Conservation (phyloP, 2,329 filamentous ascomycete genomes). For the Colletotrichum caudatum region DNA sequence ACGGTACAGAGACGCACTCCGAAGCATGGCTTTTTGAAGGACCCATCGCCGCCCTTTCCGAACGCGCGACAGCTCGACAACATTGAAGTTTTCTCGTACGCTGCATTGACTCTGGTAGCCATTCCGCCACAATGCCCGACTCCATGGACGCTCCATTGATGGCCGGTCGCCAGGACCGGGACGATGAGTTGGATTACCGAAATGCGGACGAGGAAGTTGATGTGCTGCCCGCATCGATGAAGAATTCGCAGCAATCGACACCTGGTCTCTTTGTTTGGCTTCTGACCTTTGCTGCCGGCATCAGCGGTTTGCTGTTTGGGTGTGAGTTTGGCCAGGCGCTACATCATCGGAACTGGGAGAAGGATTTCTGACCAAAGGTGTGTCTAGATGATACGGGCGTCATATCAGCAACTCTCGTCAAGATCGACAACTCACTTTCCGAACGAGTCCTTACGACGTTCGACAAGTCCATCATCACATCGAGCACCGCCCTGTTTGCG, state of each 20-base stretch:
- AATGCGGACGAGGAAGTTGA: slow-evolving; percentile 47
- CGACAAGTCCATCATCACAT: slow-evolving; percentile 78
- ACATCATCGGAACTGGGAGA: neutral
- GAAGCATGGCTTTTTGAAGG: slow-evolving; percentile 38
- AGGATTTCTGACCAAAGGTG: slow-evolving; percentile 17
- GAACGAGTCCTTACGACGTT: slow-evolving; percentile 67
- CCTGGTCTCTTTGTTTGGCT: slow-evolving; percentile 69
- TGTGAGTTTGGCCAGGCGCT: slow-evolving; percentile 59
- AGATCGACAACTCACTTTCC: slow-evolving; percentile 70
- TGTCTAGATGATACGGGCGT: slow-evolving; percentile 73
- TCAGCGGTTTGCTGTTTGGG: slow-evolving; percentile 76
- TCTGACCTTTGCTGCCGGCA: slow-evolving; percentile 73
- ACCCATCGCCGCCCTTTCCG: slow-evolving; percentile 11
- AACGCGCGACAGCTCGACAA: slow-evolving; percentile 21
- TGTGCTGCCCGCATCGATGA: slow-evolving; percentile 39
- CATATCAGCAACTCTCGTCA: slow-evolving; percentile 76
- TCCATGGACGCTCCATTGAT: slow-evolving; percentile 41
- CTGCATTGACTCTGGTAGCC: slow-evolving; percentile 7
- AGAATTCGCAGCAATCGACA: slow-evolving; percentile 31
- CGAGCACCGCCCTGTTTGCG: slow-evolving; percentile 75
- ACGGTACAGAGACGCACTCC: slow-evolving; percentile 29
- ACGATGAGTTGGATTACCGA: slow-evolving; percentile 44
- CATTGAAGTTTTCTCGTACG: neutral
- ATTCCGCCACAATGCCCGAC: slow-evolving; percentile 33
- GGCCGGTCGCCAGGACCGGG: slow-evolving; percentile 46